A percentile compares a stretch with the other conserved stretches of the same genome.
These are phyloP conservation scores for Hypoxylon intermedium DNA, from an alignment of 495 filamentous ascomycete genomes.

Conservation along the genomic window DNA sequence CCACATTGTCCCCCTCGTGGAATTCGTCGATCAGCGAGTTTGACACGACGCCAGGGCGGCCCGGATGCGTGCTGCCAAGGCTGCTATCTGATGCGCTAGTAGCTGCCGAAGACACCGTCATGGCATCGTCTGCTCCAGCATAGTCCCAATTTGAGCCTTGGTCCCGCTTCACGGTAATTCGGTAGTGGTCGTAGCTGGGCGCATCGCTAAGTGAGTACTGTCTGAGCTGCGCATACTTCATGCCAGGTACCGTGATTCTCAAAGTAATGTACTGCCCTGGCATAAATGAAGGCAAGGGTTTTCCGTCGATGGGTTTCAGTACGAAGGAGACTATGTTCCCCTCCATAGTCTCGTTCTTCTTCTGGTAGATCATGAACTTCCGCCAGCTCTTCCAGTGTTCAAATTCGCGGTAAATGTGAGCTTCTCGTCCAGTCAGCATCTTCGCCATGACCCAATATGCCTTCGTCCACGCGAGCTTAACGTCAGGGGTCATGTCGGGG, in stretches of 20 bases:
- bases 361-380: slow-evolving; percentile 66
- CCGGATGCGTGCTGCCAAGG: slow-evolving; percentile 39
- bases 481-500: slow-evolving; percentile 67
- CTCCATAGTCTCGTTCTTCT: slow-evolving; percentile 65
- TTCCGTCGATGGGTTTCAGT: slow-evolving; percentile 66
- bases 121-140: slow-evolving; percentile 18
- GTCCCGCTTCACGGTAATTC: slow-evolving; percentile 74
- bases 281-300: slow-evolving; percentile 64
- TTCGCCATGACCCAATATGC: slow-evolving; percentile 70
- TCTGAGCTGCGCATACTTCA: slow-evolving; percentile 67
- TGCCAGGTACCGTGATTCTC: slow-evolving; percentile 61
- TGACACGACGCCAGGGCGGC: slow-evolving; percentile 66
- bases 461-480: slow-evolving; percentile 66
- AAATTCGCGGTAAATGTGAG: slow-evolving; percentile 63
- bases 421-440: slow-evolving; percentile 69
- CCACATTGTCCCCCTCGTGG: slow-evolving; percentile 65
- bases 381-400: slow-evolving; percentile 69
- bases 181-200: slow-evolving; percentile 64
- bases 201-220: slow-evolving; percentile 76
- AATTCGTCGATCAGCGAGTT: slow-evolving; percentile 70
- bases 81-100: slow-evolving; percentile 45
- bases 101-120: slow-evolving; percentile 41
- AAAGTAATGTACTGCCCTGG: slow-evolving; percentile 77
- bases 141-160: slow-evolving; percentile 46
- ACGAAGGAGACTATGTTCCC: slow-evolving; percentile 67